Percentiles rank a stretch among this genome's conserved stretches.
phyloP scores from a whole-genome alignment of 768 basidiomycete species.

The Chalciporus chontae region DNA sequence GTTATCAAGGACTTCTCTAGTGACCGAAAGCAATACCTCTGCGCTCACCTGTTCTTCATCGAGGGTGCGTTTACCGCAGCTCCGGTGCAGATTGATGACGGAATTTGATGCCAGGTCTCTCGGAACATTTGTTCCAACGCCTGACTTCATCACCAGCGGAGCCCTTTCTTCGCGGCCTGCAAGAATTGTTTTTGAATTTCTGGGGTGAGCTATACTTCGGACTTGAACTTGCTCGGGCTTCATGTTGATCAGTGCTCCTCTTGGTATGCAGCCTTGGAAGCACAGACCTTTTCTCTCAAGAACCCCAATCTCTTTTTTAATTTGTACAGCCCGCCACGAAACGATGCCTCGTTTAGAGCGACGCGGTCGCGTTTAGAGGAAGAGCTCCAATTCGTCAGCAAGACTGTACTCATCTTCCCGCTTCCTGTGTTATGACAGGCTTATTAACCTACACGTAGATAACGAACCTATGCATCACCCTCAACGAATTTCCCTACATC shows the following conservation, averaged over 20 bases:
- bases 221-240: not conserved
- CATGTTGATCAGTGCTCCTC: conserved; percentile 9
- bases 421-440: not conserved
- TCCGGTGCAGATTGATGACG: not conserved
- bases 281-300: conserved; percentile 79
- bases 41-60: conserved; percentile 89
- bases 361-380: conserved; percentile 81
- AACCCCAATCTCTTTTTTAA: conserved; percentile 82
- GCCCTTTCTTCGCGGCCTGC: conserved; percentile 68
- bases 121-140: conserved; percentile 73
- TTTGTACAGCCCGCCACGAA: conserved; percentile 81
- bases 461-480: conserved; percentile 80
- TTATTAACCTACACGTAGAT: conserved; percentile 46
- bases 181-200: conserved; percentile 91
- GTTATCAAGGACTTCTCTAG: conserved; percentile 80
- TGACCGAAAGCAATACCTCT: conserved; percentile 69
- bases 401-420: conserved; percentile 43
- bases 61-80: conserved; percentile 56
- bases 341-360: conserved; percentile 58
- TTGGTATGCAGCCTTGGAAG: conserved; percentile 64
- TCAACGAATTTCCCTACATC: conserved; percentile 90
- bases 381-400: conserved; percentile 74
- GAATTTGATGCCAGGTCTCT: conserved; percentile 49
- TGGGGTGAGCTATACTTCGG: conserved; percentile 61
- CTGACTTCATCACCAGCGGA: conserved; percentile 75